phyloP scores from a whole-genome alignment of 2,329 filamentous ascomycete genomes.

The Colletotrichum brevisporum region DNA sequence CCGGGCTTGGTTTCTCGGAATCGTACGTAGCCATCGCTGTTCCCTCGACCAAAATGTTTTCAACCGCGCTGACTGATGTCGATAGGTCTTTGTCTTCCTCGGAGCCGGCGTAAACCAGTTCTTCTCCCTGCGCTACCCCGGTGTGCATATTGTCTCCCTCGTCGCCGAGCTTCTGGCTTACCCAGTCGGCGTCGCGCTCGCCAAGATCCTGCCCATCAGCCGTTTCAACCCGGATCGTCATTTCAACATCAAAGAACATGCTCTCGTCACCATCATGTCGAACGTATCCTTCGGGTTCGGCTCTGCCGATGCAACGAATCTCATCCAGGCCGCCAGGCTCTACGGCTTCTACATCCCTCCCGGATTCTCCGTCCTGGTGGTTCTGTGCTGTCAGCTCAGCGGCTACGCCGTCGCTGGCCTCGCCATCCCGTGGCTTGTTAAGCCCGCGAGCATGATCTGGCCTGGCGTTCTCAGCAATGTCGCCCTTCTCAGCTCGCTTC shows the following conservation, averaged over 20 bases:
- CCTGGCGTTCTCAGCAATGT: slow-evolving; percentile 61
- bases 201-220: slow-evolving; percentile 53
- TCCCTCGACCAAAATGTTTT: neutral
- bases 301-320: slow-evolving; percentile 50
- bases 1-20: slow-evolving; percentile 59
- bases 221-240: slow-evolving; percentile 58
- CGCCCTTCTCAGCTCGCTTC: slow-evolving; percentile 58
- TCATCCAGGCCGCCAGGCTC: slow-evolving; percentile 57
- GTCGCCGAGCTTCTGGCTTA: slow-evolving; percentile 55
- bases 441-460: slow-evolving; percentile 62
- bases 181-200: slow-evolving; percentile 58
- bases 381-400: slow-evolving; percentile 61
- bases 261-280: slow-evolving; percentile 64
- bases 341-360: slow-evolving; percentile 56
- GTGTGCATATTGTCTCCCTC: slow-evolving; percentile 53
- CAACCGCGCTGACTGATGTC: neutral
- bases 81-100: slow-evolving; percentile 43
- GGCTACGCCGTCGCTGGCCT: slow-evolving; percentile 63
- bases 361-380: slow-evolving; percentile 52
- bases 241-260: slow-evolving; percentile 63
- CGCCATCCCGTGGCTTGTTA: slow-evolving; percentile 58
- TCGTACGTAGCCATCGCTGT: slow-evolving; percentile 55
- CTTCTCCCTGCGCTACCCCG: slow-evolving; percentile 57
- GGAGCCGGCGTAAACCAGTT: slow-evolving; percentile 55
- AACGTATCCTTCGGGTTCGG: slow-evolving; percentile 62